Base-by-base conservation (phyloP, 306 rosid species). In the Senna siamea region DNA sequence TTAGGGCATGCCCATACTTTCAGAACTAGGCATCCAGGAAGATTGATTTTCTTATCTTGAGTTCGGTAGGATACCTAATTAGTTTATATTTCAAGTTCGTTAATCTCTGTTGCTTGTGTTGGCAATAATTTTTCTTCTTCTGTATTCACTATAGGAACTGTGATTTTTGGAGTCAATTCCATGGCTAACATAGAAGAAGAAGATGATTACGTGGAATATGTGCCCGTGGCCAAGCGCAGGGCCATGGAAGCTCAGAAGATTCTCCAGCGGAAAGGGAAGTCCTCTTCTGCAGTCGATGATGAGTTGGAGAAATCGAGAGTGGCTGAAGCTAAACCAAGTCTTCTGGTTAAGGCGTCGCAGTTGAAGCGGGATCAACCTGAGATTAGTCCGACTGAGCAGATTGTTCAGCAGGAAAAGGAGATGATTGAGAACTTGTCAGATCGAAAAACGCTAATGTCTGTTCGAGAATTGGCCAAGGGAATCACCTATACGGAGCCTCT, bases 401-500 rank as follows among this genome's bases (percentile, higher is more conserved):
- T 94, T 32, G 87, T 91, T 78, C 90, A 84, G 68, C 96, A 94
- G 53, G 98, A 94, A 82, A 88, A 87, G 43, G 98, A 94, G 76
- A 92, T 94, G 97, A 90, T 94, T 56, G 98, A 89, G 76, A 84
- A 92, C 71, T 78, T 94, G 72, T 82, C 98, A 0, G 96, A 94
- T 74, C 85, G 94, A 26, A 94, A 92, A 69, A 87, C 97, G 5
- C 85, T 94, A 6, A 88, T 87, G 96, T 92, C 97, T 5, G 98
- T 94, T 71, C 90, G 96, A 1, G 97, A 94, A 75, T 66, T 94
- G 82, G 97, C 98, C 2, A 94, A 94, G 75, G 97, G 99, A 43
- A 94, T 92, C 20, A 89, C 93, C 23, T 92, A 92, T 56, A 69
- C 87, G 0, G 99, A 94, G 35, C 99, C 97, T 61, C 51, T 94